Conservation (phyloP, 2,329 filamentous ascomycete genomes). For the Paradendryphiella salina region DNA sequence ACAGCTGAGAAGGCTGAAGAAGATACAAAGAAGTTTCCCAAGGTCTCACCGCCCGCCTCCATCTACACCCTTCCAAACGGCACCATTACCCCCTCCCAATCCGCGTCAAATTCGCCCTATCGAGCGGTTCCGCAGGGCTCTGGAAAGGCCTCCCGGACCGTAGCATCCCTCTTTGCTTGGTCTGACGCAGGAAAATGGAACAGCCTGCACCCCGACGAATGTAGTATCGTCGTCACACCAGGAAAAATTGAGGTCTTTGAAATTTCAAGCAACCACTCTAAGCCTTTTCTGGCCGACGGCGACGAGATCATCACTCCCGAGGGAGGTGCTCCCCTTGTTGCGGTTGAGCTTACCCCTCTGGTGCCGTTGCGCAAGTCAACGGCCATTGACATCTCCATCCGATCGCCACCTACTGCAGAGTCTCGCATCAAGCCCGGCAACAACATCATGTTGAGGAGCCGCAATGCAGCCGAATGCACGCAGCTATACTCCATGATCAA, state of each 20-base stretch:
- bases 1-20: constrained; percentile 22
- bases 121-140: constrained; percentile 57
- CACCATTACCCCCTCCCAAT: constrained; percentile 77
- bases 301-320: constrained; percentile 45
- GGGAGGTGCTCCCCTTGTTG: constrained; percentile 59
- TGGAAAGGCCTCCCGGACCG: constrained; percentile 57
- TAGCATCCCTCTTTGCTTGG: constrained; percentile 67
- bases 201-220: constrained; percentile 63
- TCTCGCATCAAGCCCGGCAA: constrained; percentile 69
- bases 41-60: constrained; percentile 48
- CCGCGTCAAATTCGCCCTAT: constrained; percentile 75
- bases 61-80: constrained; percentile 46
- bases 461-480: constrained; percentile 75
- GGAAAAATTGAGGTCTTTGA: constrained; percentile 68
- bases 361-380: constrained; percentile 90
- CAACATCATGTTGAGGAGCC: constrained; percentile 89
- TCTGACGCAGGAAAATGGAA: constrained; percentile 64
- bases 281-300: constrained; percentile 46
- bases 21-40: constrained; percentile 46
- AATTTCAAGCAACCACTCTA: constrained; percentile 54
- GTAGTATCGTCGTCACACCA: constrained; percentile 64
- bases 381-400: constrained; percentile 89
- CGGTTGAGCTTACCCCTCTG: constrained; percentile 85
- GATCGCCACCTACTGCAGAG: constrained; percentile 76
- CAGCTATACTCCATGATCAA: constrained; percentile 85